Conservation (phyloP, 352 stramenopile species). For the Globisporangium ultimum region DNA sequence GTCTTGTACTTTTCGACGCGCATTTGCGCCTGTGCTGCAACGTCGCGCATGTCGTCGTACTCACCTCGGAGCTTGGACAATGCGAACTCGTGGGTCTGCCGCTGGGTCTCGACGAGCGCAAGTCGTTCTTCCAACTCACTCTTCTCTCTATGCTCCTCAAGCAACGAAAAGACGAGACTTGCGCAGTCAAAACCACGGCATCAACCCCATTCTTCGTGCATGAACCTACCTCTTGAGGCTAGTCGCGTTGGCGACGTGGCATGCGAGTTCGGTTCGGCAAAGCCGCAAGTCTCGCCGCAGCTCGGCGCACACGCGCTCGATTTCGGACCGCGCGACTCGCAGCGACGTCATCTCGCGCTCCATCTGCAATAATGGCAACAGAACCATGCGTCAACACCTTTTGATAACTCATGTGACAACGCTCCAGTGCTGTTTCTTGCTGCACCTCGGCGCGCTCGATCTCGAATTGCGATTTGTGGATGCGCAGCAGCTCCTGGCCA, state of each 20-base stretch:
- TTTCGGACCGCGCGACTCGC: conserved; percentile 31
- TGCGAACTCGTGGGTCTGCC: conserved; percentile 33
- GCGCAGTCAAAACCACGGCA: not conserved
- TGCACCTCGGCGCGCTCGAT: conserved; percentile 41
- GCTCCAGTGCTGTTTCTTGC: too few species aligned
- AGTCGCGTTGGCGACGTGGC: conserved; percentile 38
- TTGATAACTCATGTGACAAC: too few species aligned
- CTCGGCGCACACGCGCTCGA: conserved; percentile 44
- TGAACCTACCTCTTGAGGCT: conserved; percentile 39
- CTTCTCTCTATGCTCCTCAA: conserved; percentile 37
- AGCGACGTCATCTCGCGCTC: conserved; percentile 47
- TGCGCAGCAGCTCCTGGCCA: conserved; percentile 50
- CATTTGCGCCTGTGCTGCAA: conserved; percentile 36
- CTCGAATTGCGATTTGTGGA: conserved; percentile 52
- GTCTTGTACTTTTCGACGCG: conserved; percentile 25
- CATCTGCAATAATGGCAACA: conserved; percentile 22
- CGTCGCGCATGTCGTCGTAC: conserved; percentile 37
- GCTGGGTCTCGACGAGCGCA: conserved; percentile 28
- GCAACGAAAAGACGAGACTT: not conserved
- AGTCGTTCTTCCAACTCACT: conserved; percentile 45
- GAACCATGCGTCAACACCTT: too few species aligned
- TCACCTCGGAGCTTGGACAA: conserved; percentile 25
- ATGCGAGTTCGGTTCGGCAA: conserved; percentile 51
- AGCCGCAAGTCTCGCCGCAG: conserved; percentile 40
- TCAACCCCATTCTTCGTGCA: not conserved